Evolutionary conservation across 2,329 filamentous ascomycete species (phyloP), one percentile per base, ranked within the genome.

Genomic region (Colletotrichum cuscutae): DNA sequence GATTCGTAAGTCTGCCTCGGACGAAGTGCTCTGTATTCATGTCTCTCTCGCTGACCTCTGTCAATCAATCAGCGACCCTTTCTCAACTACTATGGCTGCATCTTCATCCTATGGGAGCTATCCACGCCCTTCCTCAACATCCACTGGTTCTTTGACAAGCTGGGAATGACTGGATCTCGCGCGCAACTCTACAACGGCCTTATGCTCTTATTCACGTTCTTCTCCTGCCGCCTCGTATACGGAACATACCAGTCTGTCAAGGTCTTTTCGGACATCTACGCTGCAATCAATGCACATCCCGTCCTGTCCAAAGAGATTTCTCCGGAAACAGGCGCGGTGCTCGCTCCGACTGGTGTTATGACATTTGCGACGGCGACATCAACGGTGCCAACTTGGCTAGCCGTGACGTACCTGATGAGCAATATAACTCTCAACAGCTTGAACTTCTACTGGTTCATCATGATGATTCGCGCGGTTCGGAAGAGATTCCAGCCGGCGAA

Each of bases 91-190:
- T 97, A 97, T 82, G 93, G 89, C 69, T 89, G 89, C 69, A 90
- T 90, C 72, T 97, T 97, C 82, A 94, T 97, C 78, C 91, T 97
- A 71, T 97, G 95, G 89, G 94, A 97, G 82, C 89, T 97, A 52
- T 95, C 93, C 30, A 93, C 92, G 5, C 94, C 94, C 8, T 95
- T 97, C 82, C 88, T 97, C 71, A 97, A 97, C 80, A 89, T 96
- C 80, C 94, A 97, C 86, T 97, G 94, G 94, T 97, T 97, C 85
- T 94, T 93, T 83, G 94, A 97, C 83, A 97, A 97, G 85, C 85
- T 96, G 72, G 89, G 90, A 78, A 91, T 95, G 87, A 97, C 94
- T 0, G 94, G 94, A 46, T 91, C 92, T 24, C 87, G 86, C 65
- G 82, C 90, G 28, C 94, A 97, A 84, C 88, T 95, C 32, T 91